Percentiles rank a stretch among this genome's conserved stretches.
These are phyloP conservation scores for Xylaria sp. DNA, from an alignment of 2,329 filamentous ascomycete species.

Conservation along the genomic window DNA sequence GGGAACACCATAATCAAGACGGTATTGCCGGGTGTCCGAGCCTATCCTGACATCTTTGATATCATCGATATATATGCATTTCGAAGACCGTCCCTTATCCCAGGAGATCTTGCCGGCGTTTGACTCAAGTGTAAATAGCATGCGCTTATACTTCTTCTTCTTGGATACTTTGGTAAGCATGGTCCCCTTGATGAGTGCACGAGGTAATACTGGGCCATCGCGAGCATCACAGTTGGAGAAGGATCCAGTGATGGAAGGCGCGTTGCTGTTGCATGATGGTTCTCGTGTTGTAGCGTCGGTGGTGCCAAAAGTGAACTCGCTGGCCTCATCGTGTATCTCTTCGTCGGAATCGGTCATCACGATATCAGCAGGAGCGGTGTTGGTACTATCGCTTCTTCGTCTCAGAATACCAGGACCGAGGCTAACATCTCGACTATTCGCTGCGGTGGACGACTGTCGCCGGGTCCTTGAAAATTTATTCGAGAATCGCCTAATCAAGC, in stretches of 20 bases:
- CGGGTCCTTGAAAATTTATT: conserved; percentile 74
- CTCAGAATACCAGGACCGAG: conserved; percentile 89
- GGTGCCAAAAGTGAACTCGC: conserved; percentile 56
- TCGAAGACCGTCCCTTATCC: conserved; percentile 81
- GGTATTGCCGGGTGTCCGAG: conserved; percentile 86
- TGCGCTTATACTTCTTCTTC: conserved; percentile 77
- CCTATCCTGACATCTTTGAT: conserved; percentile 90
- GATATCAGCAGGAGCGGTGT: conserved; percentile 65
- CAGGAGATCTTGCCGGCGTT: conserved; percentile 88
- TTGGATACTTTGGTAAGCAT: conserved; percentile 84
- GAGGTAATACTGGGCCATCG: conserved; percentile 78
- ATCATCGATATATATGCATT: conserved; percentile 93
- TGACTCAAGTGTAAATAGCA: conserved; percentile 78
- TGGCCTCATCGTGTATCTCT: conserved; percentile 63
- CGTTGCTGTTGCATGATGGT: conserved; percentile 60
- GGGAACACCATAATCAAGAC: conserved; percentile 80
- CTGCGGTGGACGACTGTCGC: conserved; percentile 79
- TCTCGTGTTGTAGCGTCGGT: conserved; percentile 59
- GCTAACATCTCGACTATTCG: conserved; percentile 84
- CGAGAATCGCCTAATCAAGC: conserved; percentile 84
- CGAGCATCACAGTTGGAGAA: conserved; percentile 53
- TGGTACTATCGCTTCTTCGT: conserved; percentile 89
- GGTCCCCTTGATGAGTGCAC: conserved; percentile 81
- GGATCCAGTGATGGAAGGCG: conserved; percentile 58
- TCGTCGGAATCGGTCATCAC: conserved; percentile 66